A percentile compares a stretch with the other conserved stretches of the same genome.
Conservation (phyloP, 2,329 filamentous ascomycete species). For the Fusarium sp. region DNA sequence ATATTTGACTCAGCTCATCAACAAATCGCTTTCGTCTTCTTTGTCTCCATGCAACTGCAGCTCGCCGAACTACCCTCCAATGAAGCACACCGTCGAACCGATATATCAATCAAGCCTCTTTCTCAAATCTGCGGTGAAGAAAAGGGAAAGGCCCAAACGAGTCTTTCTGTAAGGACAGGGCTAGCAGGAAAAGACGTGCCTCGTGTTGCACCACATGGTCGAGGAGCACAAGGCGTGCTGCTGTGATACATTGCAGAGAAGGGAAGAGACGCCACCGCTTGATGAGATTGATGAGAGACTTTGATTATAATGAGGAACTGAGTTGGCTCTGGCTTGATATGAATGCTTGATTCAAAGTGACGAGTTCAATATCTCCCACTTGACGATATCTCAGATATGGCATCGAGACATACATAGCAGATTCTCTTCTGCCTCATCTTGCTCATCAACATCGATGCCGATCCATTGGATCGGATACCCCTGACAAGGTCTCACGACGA, state of each 20-base stretch:
- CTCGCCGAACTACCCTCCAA: slow-evolving; percentile 25
- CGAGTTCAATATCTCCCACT: not conserved
- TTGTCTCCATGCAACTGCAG: slow-evolving; percentile 18
- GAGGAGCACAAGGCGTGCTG: slow-evolving; percentile 28
- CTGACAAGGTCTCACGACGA: slow-evolving; percentile 32
- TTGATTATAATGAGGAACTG: not conserved
- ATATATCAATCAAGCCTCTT: slow-evolving; percentile 19
- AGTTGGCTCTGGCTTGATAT: no score
- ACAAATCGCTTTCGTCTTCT: not conserved
- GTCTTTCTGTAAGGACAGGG: slow-evolving; percentile 2
- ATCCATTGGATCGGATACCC: slow-evolving; percentile 36
- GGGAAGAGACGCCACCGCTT: slow-evolving; percentile 31
- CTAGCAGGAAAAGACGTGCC: not conserved
- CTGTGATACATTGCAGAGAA: slow-evolving; percentile 8
- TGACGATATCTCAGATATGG: not conserved
- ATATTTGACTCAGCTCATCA: not conserved
- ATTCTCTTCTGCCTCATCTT: not conserved
- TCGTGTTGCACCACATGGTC: slow-evolving; percentile 24
- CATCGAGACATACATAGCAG: not conserved
- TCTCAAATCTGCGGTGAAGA: slow-evolving; percentile 26
- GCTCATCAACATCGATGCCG: slow-evolving; percentile 3
- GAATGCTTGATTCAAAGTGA: not conserved
- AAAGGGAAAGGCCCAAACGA: not conserved
- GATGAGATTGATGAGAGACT: slow-evolving; percentile 1
- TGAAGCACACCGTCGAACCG: not conserved